Conservation (phyloP, 2,329 filamentous ascomycete genomes). For the Stemphylium lycopersici region DNA sequence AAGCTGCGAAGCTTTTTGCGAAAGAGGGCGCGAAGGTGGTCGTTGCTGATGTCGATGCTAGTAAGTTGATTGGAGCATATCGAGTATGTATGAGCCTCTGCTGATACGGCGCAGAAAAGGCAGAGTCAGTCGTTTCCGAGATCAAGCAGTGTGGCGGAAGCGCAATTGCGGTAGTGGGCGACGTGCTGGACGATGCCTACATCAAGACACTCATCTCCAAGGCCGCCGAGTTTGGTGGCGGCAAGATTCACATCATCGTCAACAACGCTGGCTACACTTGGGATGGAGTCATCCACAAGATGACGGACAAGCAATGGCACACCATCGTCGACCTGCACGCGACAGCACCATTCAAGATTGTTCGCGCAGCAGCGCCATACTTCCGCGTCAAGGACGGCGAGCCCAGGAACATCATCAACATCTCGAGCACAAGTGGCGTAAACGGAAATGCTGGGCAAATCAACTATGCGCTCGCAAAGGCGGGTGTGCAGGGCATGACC, state of each 20-base stretch:
- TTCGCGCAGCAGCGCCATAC: constrained; percentile 79
- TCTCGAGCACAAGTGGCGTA: constrained; percentile 79
- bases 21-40: constrained; percentile 88
- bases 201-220: constrained; percentile 73
- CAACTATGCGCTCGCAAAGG: constrained; percentile 87
- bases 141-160: constrained; percentile 72
- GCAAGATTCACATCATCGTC: constrained; percentile 89
- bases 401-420: constrained; percentile 79
- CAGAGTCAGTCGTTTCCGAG: constrained; percentile 67
- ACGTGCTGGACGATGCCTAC: constrained; percentile 75
- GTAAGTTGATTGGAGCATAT: constrained; percentile 48
- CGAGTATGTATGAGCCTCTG: constrained; percentile 13
- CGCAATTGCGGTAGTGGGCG: constrained; percentile 76
- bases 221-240: constrained; percentile 78
- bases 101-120: constrained; percentile 63
- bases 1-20: constrained; percentile 80
- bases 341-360: constrained; percentile 83
- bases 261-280: constrained; percentile 94
- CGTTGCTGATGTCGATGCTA: constrained; percentile 79
- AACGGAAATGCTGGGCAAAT: constrained; percentile 90
- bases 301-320: constrained; percentile 90
- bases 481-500: constrained; percentile 79
- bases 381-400: constrained; percentile 87
- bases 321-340: constrained; percentile 83
- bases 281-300: constrained; percentile 93